A percentile compares a stretch with the other conserved stretches of the same genome.
Conservation (phyloP, 768 basidiomycete species). For the Mrakia hoshinonis region DNA sequence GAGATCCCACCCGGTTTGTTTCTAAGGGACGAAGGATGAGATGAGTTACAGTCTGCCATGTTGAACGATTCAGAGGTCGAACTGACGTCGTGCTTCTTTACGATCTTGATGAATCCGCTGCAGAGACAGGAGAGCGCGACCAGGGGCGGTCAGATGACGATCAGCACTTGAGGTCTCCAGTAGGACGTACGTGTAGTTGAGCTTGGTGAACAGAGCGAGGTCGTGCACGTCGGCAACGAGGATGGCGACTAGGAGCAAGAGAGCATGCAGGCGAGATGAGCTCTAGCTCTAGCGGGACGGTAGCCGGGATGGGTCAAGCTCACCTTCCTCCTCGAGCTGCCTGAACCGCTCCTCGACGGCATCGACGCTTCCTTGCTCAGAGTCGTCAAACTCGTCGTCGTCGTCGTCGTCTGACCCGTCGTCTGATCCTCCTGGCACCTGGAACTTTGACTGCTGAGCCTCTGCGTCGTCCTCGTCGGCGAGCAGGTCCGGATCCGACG, state of each 20-base stretch:
- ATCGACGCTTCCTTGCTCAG: constrained; percentile 57
- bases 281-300: background rate
- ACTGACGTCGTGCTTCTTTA: constrained; percentile 95
- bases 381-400: constrained; percentile 37
- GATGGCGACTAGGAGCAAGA: constrained; percentile 53
- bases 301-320: background rate
- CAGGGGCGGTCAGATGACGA: background rate
- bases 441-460: constrained; percentile 32
- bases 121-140: background rate
- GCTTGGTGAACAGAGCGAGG: constrained; percentile 84
- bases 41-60: no score
- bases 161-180: background rate
- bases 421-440: constrained; percentile 37
- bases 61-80: background rate
- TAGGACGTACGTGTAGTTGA: constrained; percentile 65
- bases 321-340: constrained; percentile 68
- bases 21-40: constrained; percentile 53
- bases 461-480: constrained; percentile 25
- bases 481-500: constrained; percentile 27
- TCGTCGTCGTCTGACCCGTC: constrained; percentile 29
- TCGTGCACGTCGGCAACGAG: constrained; percentile 83
- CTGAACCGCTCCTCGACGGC: constrained; percentile 73
- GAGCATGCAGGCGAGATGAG: no score
- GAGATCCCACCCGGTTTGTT: constrained; percentile 76
- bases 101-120: constrained; percentile 87